These are phyloP conservation scores for Hibiscus mutabilis DNA, from an alignment of 345 rosid species.

Conservation along the genomic window DNA sequence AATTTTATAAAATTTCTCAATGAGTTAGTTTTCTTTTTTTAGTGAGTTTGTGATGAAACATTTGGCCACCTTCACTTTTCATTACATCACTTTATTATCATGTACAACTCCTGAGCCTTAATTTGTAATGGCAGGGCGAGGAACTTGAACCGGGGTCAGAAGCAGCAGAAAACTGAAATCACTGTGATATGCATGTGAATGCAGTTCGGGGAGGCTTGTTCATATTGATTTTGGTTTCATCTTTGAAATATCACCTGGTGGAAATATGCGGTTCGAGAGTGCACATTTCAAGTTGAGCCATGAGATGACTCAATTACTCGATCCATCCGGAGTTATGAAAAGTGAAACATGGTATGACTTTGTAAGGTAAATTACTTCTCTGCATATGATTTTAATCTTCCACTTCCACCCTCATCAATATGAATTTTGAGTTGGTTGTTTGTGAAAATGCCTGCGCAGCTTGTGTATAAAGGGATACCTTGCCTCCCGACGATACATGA, in stretches of 20 bases:
- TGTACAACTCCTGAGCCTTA: constrained; percentile 5
- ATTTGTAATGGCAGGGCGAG: constrained; percentile 70
- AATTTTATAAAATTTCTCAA: too few relatives aligned
- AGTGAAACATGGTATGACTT: constrained; percentile 83
- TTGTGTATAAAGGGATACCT: constrained; percentile 90
- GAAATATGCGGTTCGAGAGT: constrained; percentile 94
- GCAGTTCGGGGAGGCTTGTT: constrained; percentile 88
- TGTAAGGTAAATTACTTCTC: constrained; percentile 44
- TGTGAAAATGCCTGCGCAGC: constrained; percentile 25
- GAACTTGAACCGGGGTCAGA: constrained; percentile 60
- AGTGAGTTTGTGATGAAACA: too few relatives aligned
- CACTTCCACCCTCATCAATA: not conserved
- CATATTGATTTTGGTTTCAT: constrained; percentile 98
- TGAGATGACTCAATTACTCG: constrained; percentile 95
- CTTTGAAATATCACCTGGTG: constrained; percentile 91
- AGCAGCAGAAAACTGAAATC: not conserved
- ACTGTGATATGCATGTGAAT: constrained; percentile 12
- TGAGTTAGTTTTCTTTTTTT: too few relatives aligned
- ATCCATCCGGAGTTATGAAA: constrained; percentile 90
- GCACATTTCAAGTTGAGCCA: constrained; percentile 99
- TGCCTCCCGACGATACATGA: constrained; percentile 82
- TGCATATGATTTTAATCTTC: not conserved
- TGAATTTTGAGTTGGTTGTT: not conserved
- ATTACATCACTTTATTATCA: constrained; percentile 4
- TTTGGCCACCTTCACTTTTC: constrained; percentile 5